Evolutionary conservation across 257 asterid genomes (phyloP).

Genomic region (Solanum ossicruentum): DNA sequence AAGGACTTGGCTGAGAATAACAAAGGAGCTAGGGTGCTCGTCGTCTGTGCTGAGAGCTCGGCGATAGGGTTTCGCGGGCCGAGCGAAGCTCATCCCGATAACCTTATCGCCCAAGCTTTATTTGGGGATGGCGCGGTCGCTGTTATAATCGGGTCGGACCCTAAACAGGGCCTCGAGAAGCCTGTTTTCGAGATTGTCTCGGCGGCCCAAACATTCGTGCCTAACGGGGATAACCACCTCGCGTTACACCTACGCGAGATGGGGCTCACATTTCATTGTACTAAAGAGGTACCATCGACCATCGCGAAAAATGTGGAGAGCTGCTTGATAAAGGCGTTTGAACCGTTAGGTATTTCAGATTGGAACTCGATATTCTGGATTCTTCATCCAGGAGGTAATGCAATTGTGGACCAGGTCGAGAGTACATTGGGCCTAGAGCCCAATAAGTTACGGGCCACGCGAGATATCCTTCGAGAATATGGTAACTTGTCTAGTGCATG

Average conservation of each 20-base stretch:
- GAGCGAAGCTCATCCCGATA: background rate
- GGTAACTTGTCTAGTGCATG: background rate
- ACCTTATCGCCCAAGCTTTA: background rate
- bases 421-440: background rate
- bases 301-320: background rate
- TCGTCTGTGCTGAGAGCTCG: background rate
- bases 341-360: background rate
- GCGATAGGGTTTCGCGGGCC: background rate
- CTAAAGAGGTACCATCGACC: background rate
- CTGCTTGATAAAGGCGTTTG: background rate
- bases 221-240: background rate
- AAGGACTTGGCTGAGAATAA: constrained; percentile 3
- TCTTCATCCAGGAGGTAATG: background rate
- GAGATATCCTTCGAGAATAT: background rate
- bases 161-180: background rate
- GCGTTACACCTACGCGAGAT: background rate
- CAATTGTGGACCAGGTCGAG: constrained; percentile 2
- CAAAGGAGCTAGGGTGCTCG: background rate
- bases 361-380: background rate
- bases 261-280: background rate
- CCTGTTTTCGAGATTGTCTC: background rate
- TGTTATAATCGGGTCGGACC: background rate
- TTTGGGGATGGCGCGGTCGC: background rate
- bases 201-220: background rate
- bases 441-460: background rate